Evolutionary conservation across 306 rosid genomes (phyloP).

Genomic region (Ammopiptanthus mongolicus): DNA sequence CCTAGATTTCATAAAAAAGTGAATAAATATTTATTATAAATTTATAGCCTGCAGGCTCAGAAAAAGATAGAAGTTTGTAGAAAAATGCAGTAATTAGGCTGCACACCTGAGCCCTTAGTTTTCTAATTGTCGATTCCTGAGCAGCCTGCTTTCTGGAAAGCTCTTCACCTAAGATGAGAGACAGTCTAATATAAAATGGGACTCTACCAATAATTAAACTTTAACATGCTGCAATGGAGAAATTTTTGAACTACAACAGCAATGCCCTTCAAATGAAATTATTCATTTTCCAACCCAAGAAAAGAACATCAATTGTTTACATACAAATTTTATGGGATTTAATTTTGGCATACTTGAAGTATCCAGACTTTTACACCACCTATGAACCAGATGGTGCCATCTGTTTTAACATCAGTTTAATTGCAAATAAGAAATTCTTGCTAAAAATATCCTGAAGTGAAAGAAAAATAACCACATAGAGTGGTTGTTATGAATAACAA

Average conservation of each 20-base stretch:
- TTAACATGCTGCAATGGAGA: neutral
- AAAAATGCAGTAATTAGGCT: constrained; percentile 11
- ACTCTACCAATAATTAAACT: constrained; percentile 1
- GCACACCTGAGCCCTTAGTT: constrained; percentile 69
- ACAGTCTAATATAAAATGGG: neutral
- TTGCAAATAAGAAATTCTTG: neutral
- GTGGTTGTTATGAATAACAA: neutral
- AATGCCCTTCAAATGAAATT: constrained; percentile 1
- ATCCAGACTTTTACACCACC: neutral
- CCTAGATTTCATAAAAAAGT: constrained; percentile 68
- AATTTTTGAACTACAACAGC: constrained; percentile 1
- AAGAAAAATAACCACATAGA: neutral
- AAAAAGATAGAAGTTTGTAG: neutral
- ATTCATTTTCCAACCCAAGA: constrained; percentile 1
- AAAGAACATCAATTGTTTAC: neutral
- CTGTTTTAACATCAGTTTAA: neutral
- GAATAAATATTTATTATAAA: constrained; percentile 20
- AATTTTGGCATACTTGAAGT: neutral
- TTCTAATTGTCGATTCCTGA: constrained; percentile 72
- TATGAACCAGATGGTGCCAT: neutral
- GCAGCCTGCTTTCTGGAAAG: constrained; percentile 84
- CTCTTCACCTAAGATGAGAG: constrained; percentile 60
- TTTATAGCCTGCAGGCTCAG: neutral
- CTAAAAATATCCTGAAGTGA: neutral
- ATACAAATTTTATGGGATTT: neutral